Conservation (phyloP, 257 asterid genomes). For the Buddleja alternifolia region DNA sequence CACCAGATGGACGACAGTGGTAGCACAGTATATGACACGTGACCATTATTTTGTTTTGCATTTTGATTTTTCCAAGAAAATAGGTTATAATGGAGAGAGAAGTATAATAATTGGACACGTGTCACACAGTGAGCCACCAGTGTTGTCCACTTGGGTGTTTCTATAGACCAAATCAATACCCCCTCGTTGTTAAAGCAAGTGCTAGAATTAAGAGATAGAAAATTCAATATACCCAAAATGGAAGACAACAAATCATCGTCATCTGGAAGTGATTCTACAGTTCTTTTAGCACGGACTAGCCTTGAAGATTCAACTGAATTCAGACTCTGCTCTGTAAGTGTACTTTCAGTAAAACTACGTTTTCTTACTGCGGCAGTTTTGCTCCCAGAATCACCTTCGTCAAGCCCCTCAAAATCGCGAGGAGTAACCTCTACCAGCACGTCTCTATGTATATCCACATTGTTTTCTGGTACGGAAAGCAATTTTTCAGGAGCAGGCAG, state of each 20-base stretch:
- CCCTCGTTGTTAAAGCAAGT: background rate
- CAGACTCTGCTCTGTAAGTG: constrained; percentile 78
- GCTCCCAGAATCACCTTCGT: constrained; percentile 71
- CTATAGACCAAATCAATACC: too few relatives aligned
- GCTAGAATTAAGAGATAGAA: constrained; percentile 20
- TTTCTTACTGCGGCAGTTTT: constrained; percentile 71
- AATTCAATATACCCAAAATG: constrained; percentile 64
- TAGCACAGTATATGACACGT: too few relatives aligned
- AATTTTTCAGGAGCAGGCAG: constrained; percentile 75
- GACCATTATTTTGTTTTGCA: too few relatives aligned
- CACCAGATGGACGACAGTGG: too few relatives aligned
- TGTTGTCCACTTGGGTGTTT: too few relatives aligned
- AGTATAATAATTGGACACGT: too few relatives aligned
- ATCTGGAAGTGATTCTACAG: constrained; percentile 66
- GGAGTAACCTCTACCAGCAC: constrained; percentile 66
- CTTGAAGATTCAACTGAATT: constrained; percentile 79
- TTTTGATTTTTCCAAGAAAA: too few relatives aligned
- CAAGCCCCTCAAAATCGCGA: constrained; percentile 42
- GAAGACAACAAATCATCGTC: constrained; percentile 90
- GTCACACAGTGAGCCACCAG: too few relatives aligned
- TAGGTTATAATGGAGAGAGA: too few relatives aligned
- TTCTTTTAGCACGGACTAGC: constrained; percentile 57
- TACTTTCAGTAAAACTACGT: constrained; percentile 86
- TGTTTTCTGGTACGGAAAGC: constrained; percentile 63
- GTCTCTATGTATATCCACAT: constrained; percentile 43